These are phyloP conservation scores for Excoecaria cochinchinensis DNA, from an alignment of 345 rosid species.

Conservation along the genomic window DNA sequence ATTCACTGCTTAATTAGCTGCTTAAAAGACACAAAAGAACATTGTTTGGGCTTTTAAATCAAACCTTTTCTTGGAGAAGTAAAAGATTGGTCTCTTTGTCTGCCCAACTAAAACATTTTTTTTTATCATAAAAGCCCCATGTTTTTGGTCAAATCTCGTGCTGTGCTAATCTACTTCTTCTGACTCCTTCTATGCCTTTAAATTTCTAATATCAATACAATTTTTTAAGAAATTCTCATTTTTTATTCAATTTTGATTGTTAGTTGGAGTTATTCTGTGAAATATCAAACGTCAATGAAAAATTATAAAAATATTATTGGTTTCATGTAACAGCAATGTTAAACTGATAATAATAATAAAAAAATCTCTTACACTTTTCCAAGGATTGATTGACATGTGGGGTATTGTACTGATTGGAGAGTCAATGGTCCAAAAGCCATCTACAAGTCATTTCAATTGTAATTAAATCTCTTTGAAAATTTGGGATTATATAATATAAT, in stretches of 20 bases:
- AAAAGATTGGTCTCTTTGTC: conserved; percentile 48
- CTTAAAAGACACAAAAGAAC: conserved; percentile 33
- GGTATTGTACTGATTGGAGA: conserved; percentile 17
- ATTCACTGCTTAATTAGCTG: not conserved
- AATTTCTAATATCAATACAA: conserved; percentile 10
- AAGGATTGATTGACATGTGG: conserved; percentile 4
- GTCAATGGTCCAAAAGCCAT: conserved; percentile 23
- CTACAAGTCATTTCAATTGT: conserved; percentile 2
- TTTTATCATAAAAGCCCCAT: not conserved
- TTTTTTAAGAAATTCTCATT: not conserved
- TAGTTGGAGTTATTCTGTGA: too few species aligned
- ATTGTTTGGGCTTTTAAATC: not conserved
- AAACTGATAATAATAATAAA: too few species aligned
- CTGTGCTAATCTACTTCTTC: conserved; percentile 1
- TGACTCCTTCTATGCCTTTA: not conserved
- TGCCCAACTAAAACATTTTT: conserved; percentile 14
- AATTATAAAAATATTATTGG: too few species aligned
- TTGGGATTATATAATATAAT: not conserved
- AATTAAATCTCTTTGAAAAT: not conserved
- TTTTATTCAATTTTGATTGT: conserved; percentile 12
- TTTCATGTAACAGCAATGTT: too few species aligned
- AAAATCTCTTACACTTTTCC: too few species aligned
- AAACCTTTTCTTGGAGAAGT: conserved; percentile 39
- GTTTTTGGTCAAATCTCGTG: conserved; percentile 42
- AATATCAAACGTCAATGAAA: too few species aligned